Evolutionary conservation across 2,329 filamentous ascomycete species (phyloP).

Genomic region (Ceratocystis lukuohia): DNA sequence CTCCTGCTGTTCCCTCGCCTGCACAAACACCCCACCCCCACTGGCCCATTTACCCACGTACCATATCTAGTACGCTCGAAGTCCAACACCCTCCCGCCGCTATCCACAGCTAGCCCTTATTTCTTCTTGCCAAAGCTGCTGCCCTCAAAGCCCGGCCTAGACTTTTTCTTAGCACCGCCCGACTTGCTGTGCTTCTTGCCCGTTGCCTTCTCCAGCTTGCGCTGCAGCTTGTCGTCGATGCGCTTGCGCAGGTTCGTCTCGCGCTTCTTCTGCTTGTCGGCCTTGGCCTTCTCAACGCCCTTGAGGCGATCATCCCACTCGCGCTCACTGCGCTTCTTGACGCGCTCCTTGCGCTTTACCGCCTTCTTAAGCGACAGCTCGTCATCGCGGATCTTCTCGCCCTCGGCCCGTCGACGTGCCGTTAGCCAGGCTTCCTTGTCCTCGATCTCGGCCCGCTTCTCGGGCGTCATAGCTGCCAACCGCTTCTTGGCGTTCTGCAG

Average conservation of each 20-base stretch:
- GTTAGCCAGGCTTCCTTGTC: constrained; percentile 93
- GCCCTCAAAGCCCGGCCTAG: constrained; percentile 18
- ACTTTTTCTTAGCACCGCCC: constrained; percentile 16
- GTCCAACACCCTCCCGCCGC: background rate
- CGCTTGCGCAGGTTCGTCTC: constrained; percentile 65
- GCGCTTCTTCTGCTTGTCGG: constrained; percentile 68
- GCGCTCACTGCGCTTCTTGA: constrained; percentile 81
- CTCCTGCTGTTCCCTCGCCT: background rate
- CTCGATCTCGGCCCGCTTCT: constrained; percentile 72
- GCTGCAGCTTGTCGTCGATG: constrained; percentile 55
- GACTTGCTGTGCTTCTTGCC: constrained; percentile 19
- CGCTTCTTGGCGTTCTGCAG: constrained; percentile 77
- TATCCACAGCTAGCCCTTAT: background rate
- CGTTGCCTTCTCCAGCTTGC: constrained; percentile 36
- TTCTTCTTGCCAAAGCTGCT: constrained; percentile 20
- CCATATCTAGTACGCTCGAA: too few relatives aligned
- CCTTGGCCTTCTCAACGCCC: constrained; percentile 60
- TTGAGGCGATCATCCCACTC: constrained; percentile 68
- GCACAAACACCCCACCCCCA: background rate
- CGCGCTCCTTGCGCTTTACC: constrained; percentile 78
- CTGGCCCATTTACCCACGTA: background rate
- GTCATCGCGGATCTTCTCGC: constrained; percentile 79
- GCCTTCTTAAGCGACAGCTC: constrained; percentile 83
- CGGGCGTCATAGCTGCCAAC: constrained; percentile 58
- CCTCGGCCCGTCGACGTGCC: constrained; percentile 75